Evolutionary conservation across 495 filamentous ascomycete species (phyloP), one percentile per base, ranked within the genome.

Genomic region (Penicillium mononematosum): DNA sequence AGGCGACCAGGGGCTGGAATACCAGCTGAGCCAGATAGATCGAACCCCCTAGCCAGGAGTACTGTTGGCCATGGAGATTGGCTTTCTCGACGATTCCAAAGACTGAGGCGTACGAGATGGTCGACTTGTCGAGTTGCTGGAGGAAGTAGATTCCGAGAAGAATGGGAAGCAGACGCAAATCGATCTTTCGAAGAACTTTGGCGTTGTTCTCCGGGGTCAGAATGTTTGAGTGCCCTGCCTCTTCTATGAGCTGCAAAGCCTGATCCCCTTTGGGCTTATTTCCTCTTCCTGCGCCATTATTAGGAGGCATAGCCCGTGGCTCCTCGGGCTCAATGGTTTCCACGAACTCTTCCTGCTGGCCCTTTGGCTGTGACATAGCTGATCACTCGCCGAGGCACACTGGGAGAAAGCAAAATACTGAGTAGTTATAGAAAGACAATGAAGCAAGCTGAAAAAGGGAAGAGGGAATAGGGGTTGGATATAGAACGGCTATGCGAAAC

Each of bases 61-160:
- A 84, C 56, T 82, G 67, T 56, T 76, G 69, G 16, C 78, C 75
- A 45, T 74, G 63, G 4, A 83, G 74, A 50, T 78, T 50, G 36
- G 77, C 67, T 31, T 77, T 69, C 29, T 74, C 67, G 14, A 74
- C 63, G 29, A 81, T 58, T 2, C 82, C 78, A 65, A 83, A 82
- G 34, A 80, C 70, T 7, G 71, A 74, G 0, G 78, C 80, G 66
- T 83, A 85, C 5, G 77, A 78, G 3, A 84, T 71, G 1, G 81
- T 81, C 3, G 80, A 80, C 56, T 85, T 84, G 69, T 85, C 83
- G 20, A 85, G 72, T 56, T 79, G 80, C 45, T 83, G 80, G 4
- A 85, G 64, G 48, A 75, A 75, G 61, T 76, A 78, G 45, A 76
- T 73, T 9, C 66, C 69, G 9, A 75, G 52, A 3, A 78, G 62